Evolutionary conservation across 73 alveolate species (phyloP).

Genomic region (Blepharisma japonicum): DNA sequence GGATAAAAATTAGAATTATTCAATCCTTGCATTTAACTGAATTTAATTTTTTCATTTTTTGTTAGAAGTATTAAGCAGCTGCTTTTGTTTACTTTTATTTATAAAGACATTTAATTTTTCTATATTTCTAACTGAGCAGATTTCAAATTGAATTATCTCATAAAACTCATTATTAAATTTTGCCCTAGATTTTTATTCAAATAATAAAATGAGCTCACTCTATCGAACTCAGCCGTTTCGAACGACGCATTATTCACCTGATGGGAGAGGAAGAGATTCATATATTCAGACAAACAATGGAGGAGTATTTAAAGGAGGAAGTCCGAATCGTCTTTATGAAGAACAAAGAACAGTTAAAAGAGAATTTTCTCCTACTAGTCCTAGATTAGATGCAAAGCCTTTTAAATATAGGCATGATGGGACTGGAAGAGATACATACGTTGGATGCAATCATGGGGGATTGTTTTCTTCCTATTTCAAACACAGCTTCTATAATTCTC

Average conservation of each 20-base stretch:
- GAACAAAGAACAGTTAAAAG: background rate
- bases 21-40: too few species aligned
- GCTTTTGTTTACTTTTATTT: too few species aligned
- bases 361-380: background rate
- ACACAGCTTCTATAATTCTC: background rate
- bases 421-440: constrained; percentile 6
- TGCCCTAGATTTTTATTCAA: too few species aligned
- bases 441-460: constrained; percentile 10
- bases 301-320: background rate
- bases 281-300: background rate
- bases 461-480: background rate
- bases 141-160: too few species aligned
- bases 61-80: too few species aligned
- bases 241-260: background rate
- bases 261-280: constrained; percentile 2
- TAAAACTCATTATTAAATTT: too few species aligned
- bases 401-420: constrained; percentile 1
- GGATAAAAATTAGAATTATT: too few species aligned
- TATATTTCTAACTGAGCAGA: too few species aligned
- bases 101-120: too few species aligned
- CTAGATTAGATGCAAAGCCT: background rate
- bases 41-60: too few species aligned
- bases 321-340: background rate
- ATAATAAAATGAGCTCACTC: background rate
- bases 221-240: constrained; percentile 8